These are phyloP conservation scores for Viola odorata DNA, from an alignment of 345 rosid species.

Conservation along the genomic window DNA sequence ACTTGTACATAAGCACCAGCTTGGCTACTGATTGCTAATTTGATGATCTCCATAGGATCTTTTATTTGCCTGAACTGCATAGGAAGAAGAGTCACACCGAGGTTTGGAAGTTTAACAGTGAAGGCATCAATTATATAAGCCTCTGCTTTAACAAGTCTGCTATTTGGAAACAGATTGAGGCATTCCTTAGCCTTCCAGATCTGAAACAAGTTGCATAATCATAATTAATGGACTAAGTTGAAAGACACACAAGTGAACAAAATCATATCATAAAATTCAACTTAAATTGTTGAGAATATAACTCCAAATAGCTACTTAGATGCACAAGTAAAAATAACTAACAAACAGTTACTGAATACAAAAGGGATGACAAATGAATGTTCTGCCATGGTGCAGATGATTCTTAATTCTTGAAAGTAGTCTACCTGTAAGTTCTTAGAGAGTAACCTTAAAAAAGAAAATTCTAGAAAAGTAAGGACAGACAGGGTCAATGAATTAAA, in stretches of 20 bases:
- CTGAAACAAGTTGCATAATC: conserved; percentile 39
- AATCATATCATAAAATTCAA: neutral
- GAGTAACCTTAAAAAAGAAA: no score
- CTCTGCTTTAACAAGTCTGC: conserved; percentile 79
- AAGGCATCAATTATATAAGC: conserved; percentile 77
- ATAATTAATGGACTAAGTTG: conserved; percentile 3
- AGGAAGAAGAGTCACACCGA: conserved; percentile 87
- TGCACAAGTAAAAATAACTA: no score
- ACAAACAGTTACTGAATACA: no score
- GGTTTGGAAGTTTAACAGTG: conserved; percentile 81
- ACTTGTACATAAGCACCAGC: conserved; percentile 87
- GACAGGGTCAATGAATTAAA: no score
- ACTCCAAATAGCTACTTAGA: neutral
- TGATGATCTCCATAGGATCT: conserved; percentile 92
- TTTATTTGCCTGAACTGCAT: conserved; percentile 91
- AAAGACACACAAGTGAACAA: neutral
- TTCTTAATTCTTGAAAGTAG: no score
- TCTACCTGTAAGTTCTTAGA: no score
- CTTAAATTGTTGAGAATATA: neutral
- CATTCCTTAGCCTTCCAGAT: conserved; percentile 99
- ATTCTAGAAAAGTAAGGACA: no score
- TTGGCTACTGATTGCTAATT: conserved; percentile 85
- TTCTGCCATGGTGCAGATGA: no score
- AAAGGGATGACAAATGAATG: no score
- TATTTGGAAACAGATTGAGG: conserved; percentile 67